A percentile compares a stretch with the other conserved stretches of the same genome.
Evolutionary conservation across 2,329 filamentous ascomycete species (phyloP).

Genomic region (Hymenoscyphus linearis): DNA sequence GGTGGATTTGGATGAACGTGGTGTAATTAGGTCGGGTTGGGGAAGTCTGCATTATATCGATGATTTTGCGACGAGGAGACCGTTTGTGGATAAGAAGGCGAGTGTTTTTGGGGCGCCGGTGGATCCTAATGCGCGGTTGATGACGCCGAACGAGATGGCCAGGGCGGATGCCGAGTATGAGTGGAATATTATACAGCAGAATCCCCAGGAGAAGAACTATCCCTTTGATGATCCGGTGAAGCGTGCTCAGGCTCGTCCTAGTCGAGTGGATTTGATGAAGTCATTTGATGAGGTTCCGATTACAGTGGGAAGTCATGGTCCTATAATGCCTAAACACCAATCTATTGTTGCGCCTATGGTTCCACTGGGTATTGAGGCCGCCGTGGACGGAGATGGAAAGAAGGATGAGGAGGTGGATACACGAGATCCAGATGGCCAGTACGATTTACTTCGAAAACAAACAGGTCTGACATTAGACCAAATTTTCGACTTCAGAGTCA

Average conservation of each 20-base stretch:
- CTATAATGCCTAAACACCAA: constrained; percentile 13
- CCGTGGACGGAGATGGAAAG: constrained; percentile 12
- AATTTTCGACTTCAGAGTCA: constrained; percentile 54
- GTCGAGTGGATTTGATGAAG: constrained; percentile 19
- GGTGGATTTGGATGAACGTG: constrained; percentile 69
- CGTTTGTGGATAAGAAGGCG: constrained; percentile 68
- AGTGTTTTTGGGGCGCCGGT: constrained; percentile 32
- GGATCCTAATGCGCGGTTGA: constrained; percentile 40
- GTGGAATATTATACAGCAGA: constrained; percentile 18
- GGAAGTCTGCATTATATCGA: constrained; percentile 74
- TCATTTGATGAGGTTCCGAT: constrained; percentile 19
- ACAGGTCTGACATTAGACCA: constrained; percentile 50
- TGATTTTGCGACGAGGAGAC: constrained; percentile 72
- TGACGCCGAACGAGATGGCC: constrained; percentile 56
- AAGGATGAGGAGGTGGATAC: constrained; percentile 22
- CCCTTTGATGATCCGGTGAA: constrained; percentile 10
- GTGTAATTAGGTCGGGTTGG: constrained; percentile 64
- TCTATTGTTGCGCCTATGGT: constrained; percentile 22
- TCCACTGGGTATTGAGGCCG: constrained; percentile 19
- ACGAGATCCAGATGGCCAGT: constrained; percentile 32
- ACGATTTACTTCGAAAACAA: constrained; percentile 37
- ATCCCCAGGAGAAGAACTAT: constrained; percentile 8
- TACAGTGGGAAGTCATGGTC: constrained; percentile 23
- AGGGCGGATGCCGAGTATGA: constrained; percentile 50
- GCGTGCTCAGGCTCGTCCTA: constrained; percentile 12